phyloP scores from a whole-genome alignment of 257 asterid species.

The Craterostigma plantagineum region DNA sequence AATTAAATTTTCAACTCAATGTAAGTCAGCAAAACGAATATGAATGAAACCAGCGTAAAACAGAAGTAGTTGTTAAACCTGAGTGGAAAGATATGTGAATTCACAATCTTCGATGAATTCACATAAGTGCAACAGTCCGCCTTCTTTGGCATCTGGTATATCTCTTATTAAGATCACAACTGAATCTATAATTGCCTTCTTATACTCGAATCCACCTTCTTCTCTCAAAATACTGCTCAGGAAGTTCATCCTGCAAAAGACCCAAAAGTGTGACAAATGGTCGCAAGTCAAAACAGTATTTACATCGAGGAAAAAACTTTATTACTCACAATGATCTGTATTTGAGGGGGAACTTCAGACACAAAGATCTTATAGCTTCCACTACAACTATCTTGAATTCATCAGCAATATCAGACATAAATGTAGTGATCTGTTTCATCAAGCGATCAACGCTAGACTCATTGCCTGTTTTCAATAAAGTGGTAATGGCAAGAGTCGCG shows the following conservation, averaged over 20 bases:
- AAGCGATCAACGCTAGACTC: constrained; percentile 81
- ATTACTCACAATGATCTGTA: constrained; percentile 63
- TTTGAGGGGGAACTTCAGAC: constrained; percentile 79
- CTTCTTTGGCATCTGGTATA: constrained; percentile 85
- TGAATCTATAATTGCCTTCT: constrained; percentile 82
- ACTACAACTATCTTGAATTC: constrained; percentile 89
- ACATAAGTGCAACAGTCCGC: constrained; percentile 67
- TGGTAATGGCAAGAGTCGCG: constrained; percentile 85
- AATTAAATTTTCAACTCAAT: constrained; percentile 1
- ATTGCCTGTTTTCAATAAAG: constrained; percentile 72
- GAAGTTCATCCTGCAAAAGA: constrained; percentile 54
- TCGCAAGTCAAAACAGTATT: not conserved
- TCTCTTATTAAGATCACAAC: constrained; percentile 78
- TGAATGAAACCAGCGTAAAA: constrained; percentile 1
- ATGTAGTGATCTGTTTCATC: constrained; percentile 73
- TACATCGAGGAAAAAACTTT: not conserved
- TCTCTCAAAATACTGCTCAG: constrained; percentile 79
- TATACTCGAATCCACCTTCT: constrained; percentile 89
- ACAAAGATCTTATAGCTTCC: constrained; percentile 74
- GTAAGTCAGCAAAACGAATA: constrained; percentile 1
- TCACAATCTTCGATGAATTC: constrained; percentile 92
- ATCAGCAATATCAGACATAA: constrained; percentile 90
- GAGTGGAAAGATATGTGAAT: constrained; percentile 84
- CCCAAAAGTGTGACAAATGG: constrained; percentile 1
- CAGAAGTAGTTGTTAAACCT: constrained; percentile 23